Conservation (phyloP, 202 grass and related monocot species). For the Zizania palustris region DNA sequence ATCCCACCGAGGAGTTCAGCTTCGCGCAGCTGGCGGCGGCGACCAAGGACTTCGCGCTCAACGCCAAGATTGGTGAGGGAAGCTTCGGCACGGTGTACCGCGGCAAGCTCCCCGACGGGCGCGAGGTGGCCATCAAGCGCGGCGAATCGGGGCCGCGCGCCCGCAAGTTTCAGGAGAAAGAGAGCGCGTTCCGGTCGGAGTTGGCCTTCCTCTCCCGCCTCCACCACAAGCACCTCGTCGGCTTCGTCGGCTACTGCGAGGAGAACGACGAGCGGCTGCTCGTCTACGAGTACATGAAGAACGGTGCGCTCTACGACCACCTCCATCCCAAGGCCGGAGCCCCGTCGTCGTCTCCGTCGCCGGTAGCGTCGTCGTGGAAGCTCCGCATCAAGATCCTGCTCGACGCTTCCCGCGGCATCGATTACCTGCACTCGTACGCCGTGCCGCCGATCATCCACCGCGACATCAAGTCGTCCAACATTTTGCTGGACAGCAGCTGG, state of each 20-base stretch:
- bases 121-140: conserved; percentile 93
- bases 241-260: conserved; percentile 80
- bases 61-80: conserved; percentile 75
- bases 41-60: conserved; percentile 60
- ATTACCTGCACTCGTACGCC: conserved; percentile 96
- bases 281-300: conserved; percentile 97
- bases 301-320: conserved; percentile 89
- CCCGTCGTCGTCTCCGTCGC: conserved; percentile 27
- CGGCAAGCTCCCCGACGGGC: conserved; percentile 75
- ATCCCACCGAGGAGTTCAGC: conserved; percentile 58
- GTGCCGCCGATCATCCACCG: conserved; percentile 99
- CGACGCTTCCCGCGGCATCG: conserved; percentile 84
- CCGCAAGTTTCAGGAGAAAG: conserved; percentile 82
- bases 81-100: conserved; percentile 91
- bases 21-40: conserved; percentile 68
- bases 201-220: conserved; percentile 82
- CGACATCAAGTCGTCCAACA: conserved; percentile 99
- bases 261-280: conserved; percentile 81
- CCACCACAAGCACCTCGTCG: conserved; percentile 96
- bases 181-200: conserved; percentile 94
- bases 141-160: conserved; percentile 54
- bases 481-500: conserved; percentile 73
- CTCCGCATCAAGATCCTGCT: conserved; percentile 80
- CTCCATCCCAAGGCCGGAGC: conserved; percentile 48
- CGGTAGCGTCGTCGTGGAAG: conserved; percentile 77